Percentiles rank a stretch among this genome's conserved stretches.
phyloP scores from a whole-genome alignment of 768 basidiomycete genomes.

The Gelatoporia subvermispora region DNA sequence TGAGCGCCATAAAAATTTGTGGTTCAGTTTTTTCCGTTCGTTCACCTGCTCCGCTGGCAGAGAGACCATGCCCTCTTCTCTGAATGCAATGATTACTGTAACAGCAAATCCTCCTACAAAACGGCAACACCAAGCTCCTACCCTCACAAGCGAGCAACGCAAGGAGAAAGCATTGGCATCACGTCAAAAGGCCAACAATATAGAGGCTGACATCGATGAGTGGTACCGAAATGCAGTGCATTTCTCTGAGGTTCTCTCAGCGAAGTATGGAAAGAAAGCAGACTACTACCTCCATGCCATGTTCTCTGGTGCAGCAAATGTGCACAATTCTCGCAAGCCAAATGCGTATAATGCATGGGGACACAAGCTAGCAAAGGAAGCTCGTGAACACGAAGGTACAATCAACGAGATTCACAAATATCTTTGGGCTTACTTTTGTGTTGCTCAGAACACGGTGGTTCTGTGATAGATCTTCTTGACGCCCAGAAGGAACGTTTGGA shows the following conservation, averaged over 20 bases:
- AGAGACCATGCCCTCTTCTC: no score
- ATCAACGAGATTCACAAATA: no score
- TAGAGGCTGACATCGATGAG: conserved; percentile 1
- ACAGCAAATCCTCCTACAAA: no score
- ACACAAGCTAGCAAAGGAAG: not conserved
- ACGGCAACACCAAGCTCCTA: not conserved
- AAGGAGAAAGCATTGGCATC: not conserved
- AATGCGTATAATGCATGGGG: conserved; percentile 3
- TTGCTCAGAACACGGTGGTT: no score
- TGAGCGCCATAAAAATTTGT: no score
- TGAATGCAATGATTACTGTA: no score
- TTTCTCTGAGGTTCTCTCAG: not conserved
- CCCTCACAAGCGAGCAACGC: not conserved
- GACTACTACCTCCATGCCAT: not conserved
- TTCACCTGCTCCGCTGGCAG: no score
- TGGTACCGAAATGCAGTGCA: not conserved
- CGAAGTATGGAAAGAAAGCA: not conserved
- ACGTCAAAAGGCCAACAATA: not conserved
- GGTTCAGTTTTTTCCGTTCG: no score
- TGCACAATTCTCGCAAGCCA: not conserved
- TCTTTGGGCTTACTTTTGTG: no score
- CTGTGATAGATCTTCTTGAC: not conserved
- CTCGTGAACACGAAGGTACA: not conserved
- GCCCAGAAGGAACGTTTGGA: not conserved
- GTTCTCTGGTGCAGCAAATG: conserved; percentile 1